Base-by-base conservation (phyloP, 2,329 filamentous ascomycete species). In the Colletotrichum truncatum region DNA sequence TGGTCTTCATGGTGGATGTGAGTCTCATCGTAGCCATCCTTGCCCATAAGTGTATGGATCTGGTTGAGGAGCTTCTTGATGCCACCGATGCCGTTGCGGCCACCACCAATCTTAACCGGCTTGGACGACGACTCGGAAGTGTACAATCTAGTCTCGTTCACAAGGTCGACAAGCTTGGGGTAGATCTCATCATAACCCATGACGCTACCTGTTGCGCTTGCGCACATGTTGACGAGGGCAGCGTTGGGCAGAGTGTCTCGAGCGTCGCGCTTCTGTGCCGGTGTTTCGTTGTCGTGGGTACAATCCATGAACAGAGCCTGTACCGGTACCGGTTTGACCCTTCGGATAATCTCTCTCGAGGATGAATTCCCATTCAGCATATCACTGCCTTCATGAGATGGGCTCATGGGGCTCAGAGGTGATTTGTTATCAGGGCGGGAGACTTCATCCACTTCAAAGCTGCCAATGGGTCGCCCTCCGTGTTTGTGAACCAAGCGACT, bases 131-230 rank as follows among this genome's bases (percentile, higher is more conserved):
- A 94, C 61, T 88, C 84, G 0, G 93, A 96, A 0, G 88, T 88
- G 78, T 99, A 99, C 2, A 91, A 81, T 32, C 96, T 87, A 23
- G 87, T 97, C 78, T 99, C 96, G 57, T 93, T 89, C 14, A 99
- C 96, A 14, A 99, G 86, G 72, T 99, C 94, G n/a, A 99, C 89
- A 59, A 98, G 85, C 71, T 91, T 90, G 1, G 96, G 96, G 71
- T 98, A 99, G 66, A 98, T 89, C 77, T 99, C 96, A 74, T 99
- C 96, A 73, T 97, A 98, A 2, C 96, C 96, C 89, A 98, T 97
- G 49, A 98, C 96, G 74, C 96, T 98, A 45, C 96, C 96, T 7
- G 92, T 94, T 2, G 95, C 93, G 71, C 93, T 97, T 23, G 94
- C 90, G 77, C 97, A 99, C 94, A 99, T 98, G 74, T 91, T 92